Conservation (phyloP, 805 yeast species). For the Grigorovia yakushimaensis region DNA sequence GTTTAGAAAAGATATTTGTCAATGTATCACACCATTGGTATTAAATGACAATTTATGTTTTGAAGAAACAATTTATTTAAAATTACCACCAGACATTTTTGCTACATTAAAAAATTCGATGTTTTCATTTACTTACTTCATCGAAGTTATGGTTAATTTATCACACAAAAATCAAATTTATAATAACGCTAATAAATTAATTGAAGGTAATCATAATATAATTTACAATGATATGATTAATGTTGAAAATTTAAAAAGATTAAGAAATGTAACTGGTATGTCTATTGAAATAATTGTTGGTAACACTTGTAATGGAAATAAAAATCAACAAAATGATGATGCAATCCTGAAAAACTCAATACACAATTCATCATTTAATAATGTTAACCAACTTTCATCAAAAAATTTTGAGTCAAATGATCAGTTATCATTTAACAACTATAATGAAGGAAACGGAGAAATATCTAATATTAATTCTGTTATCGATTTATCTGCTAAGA, state of each 20-base stretch:
- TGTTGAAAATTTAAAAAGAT: constrained; percentile 67
- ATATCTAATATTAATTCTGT: background rate
- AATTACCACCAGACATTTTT: constrained; percentile 76
- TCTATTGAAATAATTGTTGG: constrained; percentile 77
- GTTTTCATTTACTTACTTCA: constrained; percentile 73
- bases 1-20: constrained; percentile 76
- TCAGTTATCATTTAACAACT: too few relatives aligned
- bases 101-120: constrained; percentile 54
- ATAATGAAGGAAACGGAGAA: background rate
- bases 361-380: too few relatives aligned
- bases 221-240: constrained; percentile 44
- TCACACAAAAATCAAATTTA: constrained; percentile 45
- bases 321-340: background rate
- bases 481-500: background rate
- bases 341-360: too few relatives aligned
- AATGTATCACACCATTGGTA: constrained; percentile 63
- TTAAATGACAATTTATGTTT: constrained; percentile 56
- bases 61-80: constrained; percentile 47
- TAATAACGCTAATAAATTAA: constrained; percentile 6
- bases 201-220: constrained; percentile 5
- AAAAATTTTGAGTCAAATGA: background rate
- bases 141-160: constrained; percentile 75
- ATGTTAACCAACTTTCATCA: background rate
- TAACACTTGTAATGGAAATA: constrained; percentile 32
- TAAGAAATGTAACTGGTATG: constrained; percentile 70